Conservation (phyloP, 2,329 filamentous ascomycete genomes). For the Truncatella angustata region DNA sequence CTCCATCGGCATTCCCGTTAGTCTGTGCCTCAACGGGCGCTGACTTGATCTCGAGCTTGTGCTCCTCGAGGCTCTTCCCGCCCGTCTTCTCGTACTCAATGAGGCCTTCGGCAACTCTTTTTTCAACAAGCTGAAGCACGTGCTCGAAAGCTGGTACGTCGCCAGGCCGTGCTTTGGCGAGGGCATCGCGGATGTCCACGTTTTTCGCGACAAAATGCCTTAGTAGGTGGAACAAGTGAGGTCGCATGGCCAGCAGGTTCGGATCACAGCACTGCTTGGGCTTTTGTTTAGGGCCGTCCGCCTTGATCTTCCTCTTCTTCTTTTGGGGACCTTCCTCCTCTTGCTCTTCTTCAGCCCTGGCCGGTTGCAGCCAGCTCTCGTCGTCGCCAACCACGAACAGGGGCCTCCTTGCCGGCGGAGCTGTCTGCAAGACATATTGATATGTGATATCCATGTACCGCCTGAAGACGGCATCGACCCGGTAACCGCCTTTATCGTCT, state of each 20-base stretch:
- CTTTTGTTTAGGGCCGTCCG: conserved; percentile 39
- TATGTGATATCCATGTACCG: conserved; percentile 91
- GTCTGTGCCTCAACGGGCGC: conserved; percentile 28
- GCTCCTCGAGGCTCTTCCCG: conserved; percentile 46
- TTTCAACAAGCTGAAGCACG: conserved; percentile 73
- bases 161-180: conserved; percentile 66
- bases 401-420: conserved; percentile 66
- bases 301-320: conserved; percentile 46
- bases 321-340: conserved; percentile 39
- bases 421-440: conserved; percentile 65
- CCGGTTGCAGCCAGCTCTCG: conserved; percentile 41
- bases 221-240: conserved; percentile 90
- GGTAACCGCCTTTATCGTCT: conserved; percentile 78
- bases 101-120: conserved; percentile 69
- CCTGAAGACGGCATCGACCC: conserved; percentile 83
- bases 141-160: conserved; percentile 77
- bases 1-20: conserved; percentile 19
- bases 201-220: conserved; percentile 77
- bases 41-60: conserved; percentile 16
- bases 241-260: conserved; percentile 80
- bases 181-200: conserved; percentile 80
- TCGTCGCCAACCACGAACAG: conserved; percentile 69
- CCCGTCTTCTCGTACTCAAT: conserved; percentile 60
- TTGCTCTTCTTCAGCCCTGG: conserved; percentile 24
- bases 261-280: conserved; percentile 40